Percentiles rank a stretch among this genome's conserved stretches.
These are phyloP conservation scores for Candida pseudoviswanathii DNA, from an alignment of 1,139 yeast genomes.

Conservation along the genomic window DNA sequence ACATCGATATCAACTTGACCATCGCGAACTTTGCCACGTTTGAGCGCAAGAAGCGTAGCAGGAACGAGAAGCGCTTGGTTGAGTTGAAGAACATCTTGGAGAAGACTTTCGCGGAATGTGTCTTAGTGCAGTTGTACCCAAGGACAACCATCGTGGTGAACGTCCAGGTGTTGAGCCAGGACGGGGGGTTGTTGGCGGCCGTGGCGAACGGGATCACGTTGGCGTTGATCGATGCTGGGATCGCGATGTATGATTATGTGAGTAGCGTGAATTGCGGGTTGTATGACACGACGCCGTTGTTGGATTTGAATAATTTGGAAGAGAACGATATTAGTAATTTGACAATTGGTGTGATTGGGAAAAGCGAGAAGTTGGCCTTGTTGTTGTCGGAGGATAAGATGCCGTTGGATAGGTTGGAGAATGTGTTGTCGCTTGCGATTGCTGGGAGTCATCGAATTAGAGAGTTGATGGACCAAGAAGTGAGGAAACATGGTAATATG, in stretches of 20 bases:
- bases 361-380: constrained; percentile 74
- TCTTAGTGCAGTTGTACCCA: constrained; percentile 75
- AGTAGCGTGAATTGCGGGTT: constrained; percentile 81
- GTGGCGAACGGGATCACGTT: constrained; percentile 87
- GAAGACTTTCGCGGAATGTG: constrained; percentile 79
- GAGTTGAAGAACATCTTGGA: constrained; percentile 78
- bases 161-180: constrained; percentile 81
- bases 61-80: constrained; percentile 68
- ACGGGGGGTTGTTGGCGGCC: constrained; percentile 83
- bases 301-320: constrained; percentile 82
- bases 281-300: constrained; percentile 70
- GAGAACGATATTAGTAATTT: constrained; percentile 80
- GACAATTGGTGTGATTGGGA: constrained; percentile 84
- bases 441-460: constrained; percentile 87
- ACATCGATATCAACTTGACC: constrained; percentile 63
- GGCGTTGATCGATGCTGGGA: constrained; percentile 93
- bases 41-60: constrained; percentile 69
- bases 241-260: constrained; percentile 90
- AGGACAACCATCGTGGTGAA: constrained; percentile 76
- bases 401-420: constrained; percentile 79
- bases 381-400: constrained; percentile 80
- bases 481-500: constrained; percentile 67
- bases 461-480: constrained; percentile 83
- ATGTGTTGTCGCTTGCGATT: constrained; percentile 78
- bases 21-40: constrained; percentile 81